Percentiles rank a stretch among this genome's conserved stretches.
phyloP scores from a whole-genome alignment of 495 filamentous ascomycete genomes.

The Endocarpon pusillum region DNA sequence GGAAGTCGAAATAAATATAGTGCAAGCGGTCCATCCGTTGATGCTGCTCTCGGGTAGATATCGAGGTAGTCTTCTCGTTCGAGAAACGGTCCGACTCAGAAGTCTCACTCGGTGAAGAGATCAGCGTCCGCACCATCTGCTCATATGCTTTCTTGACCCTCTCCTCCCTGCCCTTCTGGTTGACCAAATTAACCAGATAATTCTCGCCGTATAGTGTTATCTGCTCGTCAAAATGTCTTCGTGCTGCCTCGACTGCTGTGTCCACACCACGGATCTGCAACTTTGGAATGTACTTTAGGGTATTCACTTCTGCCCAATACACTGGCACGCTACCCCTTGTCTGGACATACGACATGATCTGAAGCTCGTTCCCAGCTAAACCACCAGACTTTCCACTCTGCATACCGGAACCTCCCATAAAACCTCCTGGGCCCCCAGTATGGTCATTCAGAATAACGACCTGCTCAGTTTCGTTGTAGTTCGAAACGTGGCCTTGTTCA shows the following conservation, averaged over 20 bases:
- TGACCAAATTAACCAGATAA: slow-evolving; percentile 90
- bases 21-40: slow-evolving; percentile 66
- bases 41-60: slow-evolving; percentile 45
- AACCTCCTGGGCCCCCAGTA: slow-evolving; percentile 57
- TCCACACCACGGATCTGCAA: slow-evolving; percentile 76
- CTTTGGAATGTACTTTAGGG: slow-evolving; percentile 71
- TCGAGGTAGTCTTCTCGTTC: slow-evolving; percentile 60
- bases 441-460: slow-evolving; percentile 70
- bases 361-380: slow-evolving; percentile 49
- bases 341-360: slow-evolving; percentile 85
- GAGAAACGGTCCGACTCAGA: slow-evolving; percentile 37
- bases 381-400: slow-evolving; percentile 47
- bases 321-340: slow-evolving; percentile 88
- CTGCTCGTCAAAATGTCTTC: slow-evolving; percentile 80
- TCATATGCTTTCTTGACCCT: slow-evolving; percentile 85
- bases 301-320: slow-evolving; percentile 90
- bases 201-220: slow-evolving; percentile 88
- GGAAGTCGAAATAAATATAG: slow-evolving; percentile 96
- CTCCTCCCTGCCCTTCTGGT: slow-evolving; percentile 79
- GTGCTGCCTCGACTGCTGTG: slow-evolving; percentile 60
- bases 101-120: slow-evolving; percentile 48
- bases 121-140: slow-evolving; percentile 57
- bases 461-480: slow-evolving; percentile 98
- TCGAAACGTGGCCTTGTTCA: slow-evolving; percentile 81
- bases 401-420: slow-evolving; percentile 57